Base-by-base conservation (phyloP, 1,284 basidiomycete genomes). In the Cutaneotrichosporon sp. region DNA sequence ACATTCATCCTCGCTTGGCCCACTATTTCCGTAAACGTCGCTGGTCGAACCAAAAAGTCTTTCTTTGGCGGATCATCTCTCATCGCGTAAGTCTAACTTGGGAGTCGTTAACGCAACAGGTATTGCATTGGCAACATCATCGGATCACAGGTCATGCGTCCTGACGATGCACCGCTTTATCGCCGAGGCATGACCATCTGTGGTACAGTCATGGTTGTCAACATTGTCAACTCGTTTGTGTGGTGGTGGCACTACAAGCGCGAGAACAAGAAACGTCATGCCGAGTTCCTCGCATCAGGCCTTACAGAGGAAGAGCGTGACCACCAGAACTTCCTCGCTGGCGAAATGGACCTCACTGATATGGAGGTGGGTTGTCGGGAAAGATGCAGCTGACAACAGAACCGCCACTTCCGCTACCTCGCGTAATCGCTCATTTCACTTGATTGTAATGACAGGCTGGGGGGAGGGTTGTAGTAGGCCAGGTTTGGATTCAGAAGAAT, bases 321-420 rank as follows among this genome's bases (percentile, higher is more conserved):
- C n/a, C 59, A 68, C 56, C 67, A 58, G 30, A 69, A 65, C 64
- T 69, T 70, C 52, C 11, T 72, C n/a, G 65, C 64, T 2, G 72
- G 72, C 16, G 73, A 75, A 62, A 65, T 59, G n/a, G 73, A 73
- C 58, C 50, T 72, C 13, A 75, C 72, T 21, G 73, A 75, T 26
- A 56, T 58, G 26, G 31, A 58, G 38, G 38, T 40, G 38, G 16
- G 38, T 40, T 16, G 11, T 10, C 2, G 21, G 26, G 49, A 26
- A 1, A 11, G 13, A 36, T 21, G 9, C 11, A 9, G 32, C 52
- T 36, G 32, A 36, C 16, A 5, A 0, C 52, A 64, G 63, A 64
- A 64, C 59, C 59, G 26, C 2, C 47, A 64, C 56, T 64, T 64
- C 63, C 57, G 63, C 14, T 64, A 64, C 53, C 38, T 56, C 36